Conservation (phyloP, 352 stramenopile species). For the Pythium guiyangense region DNA sequence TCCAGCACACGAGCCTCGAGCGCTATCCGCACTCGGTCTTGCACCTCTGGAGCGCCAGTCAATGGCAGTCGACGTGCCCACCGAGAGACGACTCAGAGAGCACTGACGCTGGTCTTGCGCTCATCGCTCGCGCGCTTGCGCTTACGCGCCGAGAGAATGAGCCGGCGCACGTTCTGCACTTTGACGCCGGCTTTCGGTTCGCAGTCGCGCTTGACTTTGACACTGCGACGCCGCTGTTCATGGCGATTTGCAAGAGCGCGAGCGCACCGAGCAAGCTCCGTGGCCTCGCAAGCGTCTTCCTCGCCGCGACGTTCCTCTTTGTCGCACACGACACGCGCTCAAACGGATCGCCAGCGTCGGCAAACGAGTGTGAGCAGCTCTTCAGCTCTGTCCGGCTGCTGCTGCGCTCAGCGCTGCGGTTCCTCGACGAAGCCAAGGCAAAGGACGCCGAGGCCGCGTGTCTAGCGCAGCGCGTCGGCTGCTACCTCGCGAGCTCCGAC, state of each 20-base stretch:
- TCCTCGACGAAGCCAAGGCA: slow-evolving; percentile 16
- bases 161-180: slow-evolving; percentile 27
- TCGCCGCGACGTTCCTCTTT: slow-evolving; percentile 28
- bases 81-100: not conserved
- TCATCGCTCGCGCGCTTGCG: slow-evolving; percentile 5
- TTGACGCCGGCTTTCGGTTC: slow-evolving; percentile 28
- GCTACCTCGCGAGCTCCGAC: slow-evolving; percentile 22
- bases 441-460: slow-evolving; percentile 25
- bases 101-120: not conserved
- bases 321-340: not conserved
- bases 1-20: slow-evolving; percentile 14
- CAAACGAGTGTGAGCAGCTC: slow-evolving; percentile 15
- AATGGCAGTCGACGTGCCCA: not conserved
- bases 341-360: not conserved
- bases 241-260: slow-evolving; percentile 26
- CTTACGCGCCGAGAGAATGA: slow-evolving; percentile 12
- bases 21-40: slow-evolving; percentile 26
- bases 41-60: slow-evolving; percentile 30
- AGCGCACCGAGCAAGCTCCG: slow-evolving; percentile 32
- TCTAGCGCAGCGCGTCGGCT: slow-evolving; percentile 22
- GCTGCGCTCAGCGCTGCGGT: slow-evolving; percentile 30
- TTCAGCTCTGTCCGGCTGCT: slow-evolving; percentile 32
- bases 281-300: slow-evolving; percentile 35
- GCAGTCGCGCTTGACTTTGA: slow-evolving; percentile 26
- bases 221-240: slow-evolving; percentile 25